Percentiles rank a stretch among this genome's conserved stretches.
Evolutionary conservation across 2,329 filamentous ascomycete species (phyloP).

Genomic region (Xylariales sp.): DNA sequence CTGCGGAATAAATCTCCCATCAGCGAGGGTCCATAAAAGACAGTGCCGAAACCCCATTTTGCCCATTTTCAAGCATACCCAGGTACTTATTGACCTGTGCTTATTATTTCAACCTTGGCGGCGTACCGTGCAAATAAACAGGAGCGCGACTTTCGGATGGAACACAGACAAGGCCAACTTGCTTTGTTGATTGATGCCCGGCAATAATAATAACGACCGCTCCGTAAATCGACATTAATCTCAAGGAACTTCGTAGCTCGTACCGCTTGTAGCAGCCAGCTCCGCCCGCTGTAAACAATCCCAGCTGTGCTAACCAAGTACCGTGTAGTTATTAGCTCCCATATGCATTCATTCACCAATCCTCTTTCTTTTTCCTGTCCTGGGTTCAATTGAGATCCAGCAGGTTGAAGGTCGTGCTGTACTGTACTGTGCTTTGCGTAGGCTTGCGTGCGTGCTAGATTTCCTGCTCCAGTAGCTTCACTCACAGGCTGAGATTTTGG

Average conservation of each 20-base stretch:
- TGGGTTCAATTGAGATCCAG: background rate
- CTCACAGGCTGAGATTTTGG: conserved; percentile 1
- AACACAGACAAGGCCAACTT: background rate
- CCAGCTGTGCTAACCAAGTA: background rate
- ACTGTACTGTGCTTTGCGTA: background rate
- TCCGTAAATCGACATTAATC: conserved; percentile 5
- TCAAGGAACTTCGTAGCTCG: conserved; percentile 6
- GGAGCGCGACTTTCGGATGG: background rate
- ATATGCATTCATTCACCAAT: background rate
- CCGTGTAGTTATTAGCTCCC: background rate
- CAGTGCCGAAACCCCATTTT: conserved; percentile 2
- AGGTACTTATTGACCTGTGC: too few relatives aligned
- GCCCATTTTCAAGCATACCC: background rate
- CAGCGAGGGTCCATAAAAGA: background rate
- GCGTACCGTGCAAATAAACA: background rate
- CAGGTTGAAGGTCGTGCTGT: background rate
- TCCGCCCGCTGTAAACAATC: conserved; percentile 9
- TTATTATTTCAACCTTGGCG: too few relatives aligned
- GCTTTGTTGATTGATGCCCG: conserved; percentile 5
- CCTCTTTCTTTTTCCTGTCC: background rate
- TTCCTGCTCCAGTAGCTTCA: background rate
- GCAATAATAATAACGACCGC: conserved; percentile 7
- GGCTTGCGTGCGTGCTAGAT: background rate
- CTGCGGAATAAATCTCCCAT: conserved; percentile 4
- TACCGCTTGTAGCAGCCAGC: conserved; percentile 9